Conservation (phyloP, 306 rosid genomes). For the Trichosanthes truncata region DNA sequence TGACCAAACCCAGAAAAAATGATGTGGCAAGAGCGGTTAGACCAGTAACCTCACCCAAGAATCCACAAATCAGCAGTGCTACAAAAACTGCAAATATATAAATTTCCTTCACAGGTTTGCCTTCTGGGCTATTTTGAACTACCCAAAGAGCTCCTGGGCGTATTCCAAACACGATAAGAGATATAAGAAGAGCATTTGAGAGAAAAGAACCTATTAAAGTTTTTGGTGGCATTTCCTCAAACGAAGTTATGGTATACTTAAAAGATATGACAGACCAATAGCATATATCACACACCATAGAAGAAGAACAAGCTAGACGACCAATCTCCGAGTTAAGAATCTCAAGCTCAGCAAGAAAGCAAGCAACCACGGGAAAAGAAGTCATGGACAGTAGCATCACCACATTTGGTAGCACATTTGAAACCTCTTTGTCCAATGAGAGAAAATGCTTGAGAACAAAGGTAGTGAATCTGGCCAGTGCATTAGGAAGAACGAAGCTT, state of each 20-base stretch:
- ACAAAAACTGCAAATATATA: conserved; percentile 51
- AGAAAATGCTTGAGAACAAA: not conserved
- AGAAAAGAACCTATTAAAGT: conserved; percentile 25
- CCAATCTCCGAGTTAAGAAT: conserved; percentile 64
- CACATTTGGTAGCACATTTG: conserved; percentile 35
- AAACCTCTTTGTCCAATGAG: not conserved
- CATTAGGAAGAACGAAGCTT: conserved; percentile 51
- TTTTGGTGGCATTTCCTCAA: conserved; percentile 22
- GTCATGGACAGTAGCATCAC: conserved; percentile 52
- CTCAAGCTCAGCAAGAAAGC: conserved; percentile 61
- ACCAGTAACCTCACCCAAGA: conserved; percentile 69
- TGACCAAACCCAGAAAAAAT: conserved; percentile 17
- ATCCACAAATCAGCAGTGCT: conserved; percentile 72
- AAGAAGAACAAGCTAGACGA: conserved; percentile 44
- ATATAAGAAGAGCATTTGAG: conserved; percentile 38
- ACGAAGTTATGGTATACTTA: conserved; percentile 35
- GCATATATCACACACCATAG: conserved; percentile 61
- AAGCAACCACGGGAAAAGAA: conserved; percentile 63
- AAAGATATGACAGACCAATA: conserved; percentile 69
- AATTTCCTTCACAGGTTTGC: conserved; percentile 56
- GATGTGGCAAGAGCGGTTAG: conserved; percentile 45
- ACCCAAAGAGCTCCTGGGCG: conserved; percentile 56
- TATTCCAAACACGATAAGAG: conserved; percentile 26
- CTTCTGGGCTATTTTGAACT: conserved; percentile 64
- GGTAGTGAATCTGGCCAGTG: conserved; percentile 20